These are phyloP conservation scores for Falciphora oryzae DNA, from an alignment of 2,329 filamentous ascomycete genomes.

Conservation along the genomic window DNA sequence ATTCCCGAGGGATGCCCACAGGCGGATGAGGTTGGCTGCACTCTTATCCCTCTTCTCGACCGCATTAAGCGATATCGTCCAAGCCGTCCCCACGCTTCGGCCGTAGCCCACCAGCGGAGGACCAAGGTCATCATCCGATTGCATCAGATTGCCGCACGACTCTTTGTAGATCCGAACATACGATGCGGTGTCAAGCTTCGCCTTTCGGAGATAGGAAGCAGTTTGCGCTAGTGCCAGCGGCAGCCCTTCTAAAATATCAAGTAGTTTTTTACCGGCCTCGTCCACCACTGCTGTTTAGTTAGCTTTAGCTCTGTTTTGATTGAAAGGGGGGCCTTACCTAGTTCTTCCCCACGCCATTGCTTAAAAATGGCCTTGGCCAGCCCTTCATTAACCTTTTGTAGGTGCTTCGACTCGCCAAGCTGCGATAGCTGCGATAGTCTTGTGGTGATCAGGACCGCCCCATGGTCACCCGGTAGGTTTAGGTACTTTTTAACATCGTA, in stretches of 20 bases:
- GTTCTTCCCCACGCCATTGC: slow-evolving; percentile 17
- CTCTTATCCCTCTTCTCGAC: slow-evolving; percentile 14
- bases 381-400: slow-evolving; percentile 19
- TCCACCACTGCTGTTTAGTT: slow-evolving; percentile 14
- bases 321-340: slow-evolving; percentile 16
- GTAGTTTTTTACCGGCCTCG: slow-evolving; percentile 16
- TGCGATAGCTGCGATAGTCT: slow-evolving; percentile 17
- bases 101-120: slow-evolving; percentile 14
- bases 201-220: slow-evolving; percentile 18
- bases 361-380: slow-evolving; percentile 23
- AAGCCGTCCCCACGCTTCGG: slow-evolving; percentile 16
- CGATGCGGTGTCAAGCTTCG: slow-evolving; percentile 11
- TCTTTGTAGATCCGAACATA: slow-evolving; percentile 17
- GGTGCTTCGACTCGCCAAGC: slow-evolving; percentile 18
- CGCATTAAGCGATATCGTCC: slow-evolving; percentile 16
- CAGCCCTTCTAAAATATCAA: slow-evolving; percentile 21
- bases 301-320: slow-evolving; percentile 9
- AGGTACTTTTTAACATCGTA: slow-evolving; percentile 21
- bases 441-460: slow-evolving; percentile 24
- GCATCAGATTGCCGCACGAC: slow-evolving; percentile 14
- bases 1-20: slow-evolving; percentile 20
- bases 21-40: slow-evolving; percentile 17
- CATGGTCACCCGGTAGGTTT: slow-evolving; percentile 18
- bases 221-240: slow-evolving; percentile 23
- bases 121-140: neutral